Evolutionary conservation across 139 green algal genomes (phyloP), one percentile per base, ranked within the genome.

Genomic region (Chlorella sp.): DNA sequence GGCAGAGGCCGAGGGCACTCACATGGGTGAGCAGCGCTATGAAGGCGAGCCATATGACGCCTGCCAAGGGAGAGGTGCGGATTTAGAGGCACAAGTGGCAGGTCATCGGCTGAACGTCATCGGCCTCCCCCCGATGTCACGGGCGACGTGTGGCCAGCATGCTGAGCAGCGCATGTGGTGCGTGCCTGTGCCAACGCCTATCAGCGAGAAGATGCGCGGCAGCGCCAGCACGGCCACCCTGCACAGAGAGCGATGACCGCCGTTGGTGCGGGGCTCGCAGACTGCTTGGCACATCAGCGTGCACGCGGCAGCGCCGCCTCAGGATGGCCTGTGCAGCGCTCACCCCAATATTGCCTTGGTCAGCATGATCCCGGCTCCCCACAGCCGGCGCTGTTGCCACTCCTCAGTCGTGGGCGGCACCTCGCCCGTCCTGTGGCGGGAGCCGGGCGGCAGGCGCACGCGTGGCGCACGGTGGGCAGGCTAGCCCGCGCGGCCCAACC

Each of bases 331-430:
- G 38, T 5, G 38, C 0, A 7, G 33, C 48, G 9, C 67, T 63
- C 46, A 78, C 72, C 72, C 7, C 59, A 82, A 42, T 9, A 82
- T 82, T 11, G 68, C 35, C 60, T 82, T 82, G 41, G 55, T 42
- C 27, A 82, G 55, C 55, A 77, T 48, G 2, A 45, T 40, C 46
- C 76, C 76, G 2, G 76, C 67, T 2, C 66, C 56, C 38, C 45
- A 41, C 67, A 80, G 74, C n/a, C 63, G 55, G 23, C 58, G 43
- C 31, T 31, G 60, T 45, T 82, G 66, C n/a, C 48, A 42, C 55
- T 71, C 55, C 63, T 79, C 29, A 8, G n/a, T 53, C 9, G 63
- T 72, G 23, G 61, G 50, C 27, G 59, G 59, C 3, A 2, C 29
- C 36, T 36, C 50, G 38, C 3, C 40, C 11, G 14, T 17, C 17